A percentile compares a stretch with the other conserved stretches of the same genome.
These are phyloP conservation scores for Balamuthia mandrillaris DNA, from an alignment of 208 protist genomes.

Conservation along the genomic window DNA sequence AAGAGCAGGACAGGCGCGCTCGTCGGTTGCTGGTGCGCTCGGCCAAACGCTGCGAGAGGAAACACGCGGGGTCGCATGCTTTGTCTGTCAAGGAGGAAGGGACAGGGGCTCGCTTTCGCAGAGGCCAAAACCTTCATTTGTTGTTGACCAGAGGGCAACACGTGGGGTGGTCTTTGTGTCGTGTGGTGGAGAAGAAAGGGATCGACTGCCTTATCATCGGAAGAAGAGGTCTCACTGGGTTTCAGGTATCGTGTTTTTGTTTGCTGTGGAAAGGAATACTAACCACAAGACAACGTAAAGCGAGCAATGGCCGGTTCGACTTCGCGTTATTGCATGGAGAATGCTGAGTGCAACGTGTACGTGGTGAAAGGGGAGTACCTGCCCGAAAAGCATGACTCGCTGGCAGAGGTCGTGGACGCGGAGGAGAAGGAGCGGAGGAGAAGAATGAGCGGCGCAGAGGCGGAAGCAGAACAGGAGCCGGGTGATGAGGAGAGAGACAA, in stretches of 20 bases:
- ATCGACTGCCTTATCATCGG: slow-evolving; percentile 31
- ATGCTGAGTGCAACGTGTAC: slow-evolving; percentile 31
- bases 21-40: no score
- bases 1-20: neutral
- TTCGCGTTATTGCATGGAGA: slow-evolving; percentile 31
- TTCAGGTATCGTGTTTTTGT: no score
- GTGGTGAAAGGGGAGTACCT: slow-evolving; percentile 33
- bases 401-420: neutral
- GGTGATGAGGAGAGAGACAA: no score
- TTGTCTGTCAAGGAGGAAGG: no score
- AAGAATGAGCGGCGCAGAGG: neutral
- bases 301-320: neutral
- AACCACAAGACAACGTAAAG: slow-evolving; percentile 23
- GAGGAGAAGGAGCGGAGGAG: slow-evolving; percentile 4
- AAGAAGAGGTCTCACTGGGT: no score
- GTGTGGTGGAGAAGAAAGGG: neutral
- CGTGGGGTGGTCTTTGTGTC: neutral
- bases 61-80: no score
- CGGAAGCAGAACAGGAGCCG: no score
- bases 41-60: no score
- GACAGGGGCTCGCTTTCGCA: no score
- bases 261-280: no score
- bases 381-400: neutral
- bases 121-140: no score
- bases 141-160: slow-evolving; percentile 20